phyloP scores from a whole-genome alignment of 106 monocot species.

The Gastrodia elata region DNA sequence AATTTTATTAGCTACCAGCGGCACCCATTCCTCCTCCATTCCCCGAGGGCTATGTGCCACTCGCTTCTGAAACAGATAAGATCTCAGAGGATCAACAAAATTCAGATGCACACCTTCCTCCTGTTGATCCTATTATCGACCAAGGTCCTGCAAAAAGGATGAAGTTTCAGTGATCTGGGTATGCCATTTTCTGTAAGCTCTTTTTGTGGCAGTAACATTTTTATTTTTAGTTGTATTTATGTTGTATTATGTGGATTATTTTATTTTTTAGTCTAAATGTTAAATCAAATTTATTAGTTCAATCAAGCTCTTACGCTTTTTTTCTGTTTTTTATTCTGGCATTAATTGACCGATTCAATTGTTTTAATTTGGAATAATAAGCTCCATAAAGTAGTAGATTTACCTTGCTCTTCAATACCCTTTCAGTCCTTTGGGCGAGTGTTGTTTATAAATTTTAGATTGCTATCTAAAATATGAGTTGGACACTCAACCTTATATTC shows the following conservation, averaged over 20 bases:
- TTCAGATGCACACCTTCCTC: conserved; percentile 32
- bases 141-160: conserved; percentile 89
- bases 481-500: no score
- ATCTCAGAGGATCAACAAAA: conserved; percentile 36
- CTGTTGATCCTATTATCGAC: conserved; percentile 78
- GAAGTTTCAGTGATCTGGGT: conserved; percentile 37
- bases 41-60: conserved; percentile 73
- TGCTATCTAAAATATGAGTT: no score
- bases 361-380: no score
- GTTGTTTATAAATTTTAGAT: no score
- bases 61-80: conserved; percentile 44
- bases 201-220: not conserved
- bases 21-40: conserved; percentile 85
- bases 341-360: no score
- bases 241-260: not conserved
- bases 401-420: no score
- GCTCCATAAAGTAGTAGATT: no score
- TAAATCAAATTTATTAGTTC: no score
- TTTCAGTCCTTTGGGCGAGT: no score
- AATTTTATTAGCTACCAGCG: conserved; percentile 44
- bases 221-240: not conserved
- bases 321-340: no score
- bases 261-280: not conserved
- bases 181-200: not conserved
- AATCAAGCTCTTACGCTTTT: no score